phyloP scores from a whole-genome alignment of 2,329 filamentous ascomycete genomes.

The Colletotrichum tropicicola region DNA sequence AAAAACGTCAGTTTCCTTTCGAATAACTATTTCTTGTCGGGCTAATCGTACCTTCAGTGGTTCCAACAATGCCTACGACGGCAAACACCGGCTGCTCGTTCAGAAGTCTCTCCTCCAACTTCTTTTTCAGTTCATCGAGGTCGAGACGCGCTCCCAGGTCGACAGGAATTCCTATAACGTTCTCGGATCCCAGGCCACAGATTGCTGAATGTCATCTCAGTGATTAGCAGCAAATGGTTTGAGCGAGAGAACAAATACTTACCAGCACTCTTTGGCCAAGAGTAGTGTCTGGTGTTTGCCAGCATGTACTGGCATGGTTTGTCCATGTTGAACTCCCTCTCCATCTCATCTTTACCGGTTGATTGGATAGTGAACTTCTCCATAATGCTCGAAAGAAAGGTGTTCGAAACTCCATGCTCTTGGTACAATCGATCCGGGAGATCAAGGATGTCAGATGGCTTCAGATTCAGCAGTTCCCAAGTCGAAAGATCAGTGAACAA shows the following conservation, averaged over 20 bases:
- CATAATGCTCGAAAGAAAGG: constrained; percentile 37
- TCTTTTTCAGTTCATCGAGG: constrained; percentile 39
- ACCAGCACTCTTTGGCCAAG: constrained; percentile 59
- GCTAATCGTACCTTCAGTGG: constrained; percentile 47
- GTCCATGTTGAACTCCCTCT: constrained; percentile 41
- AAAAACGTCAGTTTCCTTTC: neutral
- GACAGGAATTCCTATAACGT: constrained; percentile 49
- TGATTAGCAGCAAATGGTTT: neutral
- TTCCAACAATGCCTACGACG: constrained; percentile 55
- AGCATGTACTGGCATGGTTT: constrained; percentile 47
- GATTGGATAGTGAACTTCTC: constrained; percentile 52
- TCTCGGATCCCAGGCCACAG: constrained; percentile 52
- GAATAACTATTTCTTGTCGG: neutral
- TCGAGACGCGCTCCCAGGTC: constrained; percentile 50
- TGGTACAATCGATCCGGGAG: constrained; percentile 47
- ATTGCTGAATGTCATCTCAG: constrained; percentile 42
- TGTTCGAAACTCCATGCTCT: constrained; percentile 49
- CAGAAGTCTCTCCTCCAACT: constrained; percentile 41
- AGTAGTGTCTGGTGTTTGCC: constrained; percentile 54
- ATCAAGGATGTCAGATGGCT: constrained; percentile 47
- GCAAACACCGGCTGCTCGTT: constrained; percentile 46
- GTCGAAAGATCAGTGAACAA: constrained; percentile 45
- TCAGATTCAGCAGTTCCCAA: constrained; percentile 57
- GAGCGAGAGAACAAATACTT: constrained; percentile 24
- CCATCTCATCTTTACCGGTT: constrained; percentile 46